These are phyloP conservation scores for Peronosclerospora sorghi DNA, from an alignment of 352 stramenopile species.

Conservation along the genomic window DNA sequence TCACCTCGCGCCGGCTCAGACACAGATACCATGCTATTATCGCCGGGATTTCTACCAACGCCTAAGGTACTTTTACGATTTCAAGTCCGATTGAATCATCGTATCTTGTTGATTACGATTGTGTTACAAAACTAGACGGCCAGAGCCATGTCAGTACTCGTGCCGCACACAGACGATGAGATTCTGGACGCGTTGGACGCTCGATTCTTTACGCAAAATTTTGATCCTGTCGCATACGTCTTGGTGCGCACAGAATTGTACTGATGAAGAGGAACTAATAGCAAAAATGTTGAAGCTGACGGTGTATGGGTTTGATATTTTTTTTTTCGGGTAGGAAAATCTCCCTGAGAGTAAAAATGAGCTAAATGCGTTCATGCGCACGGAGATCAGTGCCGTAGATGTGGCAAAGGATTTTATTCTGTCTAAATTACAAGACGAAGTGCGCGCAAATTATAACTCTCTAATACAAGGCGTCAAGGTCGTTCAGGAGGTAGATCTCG, in stretches of 20 bases:
- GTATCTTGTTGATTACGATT: slow-evolving; percentile 1
- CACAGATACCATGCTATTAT: slow-evolving; percentile 15
- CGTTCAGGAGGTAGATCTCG: slow-evolving; percentile 79
- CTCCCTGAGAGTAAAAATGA: slow-evolving; percentile 37
- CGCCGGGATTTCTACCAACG: slow-evolving; percentile 25
- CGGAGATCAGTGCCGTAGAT: slow-evolving; percentile 75
- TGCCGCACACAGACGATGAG: slow-evolving; percentile 54
- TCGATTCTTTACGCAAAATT: slow-evolving; percentile 72
- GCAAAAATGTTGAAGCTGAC: background rate
- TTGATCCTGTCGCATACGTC: slow-evolving; percentile 56
- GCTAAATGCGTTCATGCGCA: slow-evolving; percentile 58
- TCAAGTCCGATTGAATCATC: background rate
- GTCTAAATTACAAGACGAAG: slow-evolving; percentile 66
- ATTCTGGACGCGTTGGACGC: slow-evolving; percentile 60
- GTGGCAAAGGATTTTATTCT: slow-evolving; percentile 70
- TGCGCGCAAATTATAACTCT: slow-evolving; percentile 63
- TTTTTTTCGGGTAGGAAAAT: slow-evolving; percentile 31
- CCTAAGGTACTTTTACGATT: slow-evolving; percentile 13
- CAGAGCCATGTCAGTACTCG: slow-evolving; percentile 45
- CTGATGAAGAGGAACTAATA: background rate
- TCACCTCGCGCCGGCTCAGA: slow-evolving; percentile 8
- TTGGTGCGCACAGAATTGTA: slow-evolving; percentile 29
- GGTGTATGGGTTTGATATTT: background rate
- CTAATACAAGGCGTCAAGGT: slow-evolving; percentile 83
- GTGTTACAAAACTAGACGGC: slow-evolving; percentile 13